These are phyloP conservation scores for Candida frijolesensis DNA, from an alignment of 1,139 yeast species.

Conservation along the genomic window DNA sequence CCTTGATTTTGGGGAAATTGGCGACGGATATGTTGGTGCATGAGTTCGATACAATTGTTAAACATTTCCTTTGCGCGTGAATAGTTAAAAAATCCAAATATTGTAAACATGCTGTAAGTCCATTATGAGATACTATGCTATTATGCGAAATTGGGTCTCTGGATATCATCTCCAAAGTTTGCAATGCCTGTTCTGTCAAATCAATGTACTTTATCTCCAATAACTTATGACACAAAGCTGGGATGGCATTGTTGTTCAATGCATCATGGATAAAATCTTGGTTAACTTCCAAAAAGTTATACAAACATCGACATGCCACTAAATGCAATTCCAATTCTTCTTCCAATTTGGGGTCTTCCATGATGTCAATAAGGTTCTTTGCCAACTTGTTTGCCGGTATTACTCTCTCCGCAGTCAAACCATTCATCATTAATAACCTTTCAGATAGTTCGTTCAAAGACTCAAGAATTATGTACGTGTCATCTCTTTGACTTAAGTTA, in stretches of 20 bases:
- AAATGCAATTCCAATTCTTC: constrained; percentile 79
- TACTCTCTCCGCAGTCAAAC: constrained; percentile 59
- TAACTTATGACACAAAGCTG: constrained; percentile 65
- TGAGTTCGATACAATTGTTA: constrained; percentile 76
- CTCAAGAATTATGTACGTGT: constrained; percentile 53
- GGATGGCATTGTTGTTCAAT: constrained; percentile 67
- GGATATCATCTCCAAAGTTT: constrained; percentile 71
- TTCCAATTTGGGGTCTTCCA: constrained; percentile 58
- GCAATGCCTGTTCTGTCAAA: constrained; percentile 88
- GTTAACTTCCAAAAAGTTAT: constrained; percentile 78
- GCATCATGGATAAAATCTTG: constrained; percentile 67
- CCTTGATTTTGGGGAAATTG: constrained; percentile 52
- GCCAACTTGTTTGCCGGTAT: constrained; percentile 66
- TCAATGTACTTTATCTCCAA: constrained; percentile 83
- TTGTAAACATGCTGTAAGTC: constrained; percentile 67
- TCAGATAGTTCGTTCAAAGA: constrained; percentile 66
- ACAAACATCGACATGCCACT: constrained; percentile 82
- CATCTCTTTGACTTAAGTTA: constrained; percentile 47
- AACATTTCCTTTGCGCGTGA: constrained; percentile 86
- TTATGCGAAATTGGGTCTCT: constrained; percentile 52
- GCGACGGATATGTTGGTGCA: constrained; percentile 52
- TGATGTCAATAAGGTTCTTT: constrained; percentile 55
- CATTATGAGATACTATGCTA: constrained; percentile 57
- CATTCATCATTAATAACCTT: constrained; percentile 68
- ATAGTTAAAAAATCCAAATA: constrained; percentile 86